Base-by-base conservation (phyloP, 345 rosid species). In the Ricinus communis region DNA sequence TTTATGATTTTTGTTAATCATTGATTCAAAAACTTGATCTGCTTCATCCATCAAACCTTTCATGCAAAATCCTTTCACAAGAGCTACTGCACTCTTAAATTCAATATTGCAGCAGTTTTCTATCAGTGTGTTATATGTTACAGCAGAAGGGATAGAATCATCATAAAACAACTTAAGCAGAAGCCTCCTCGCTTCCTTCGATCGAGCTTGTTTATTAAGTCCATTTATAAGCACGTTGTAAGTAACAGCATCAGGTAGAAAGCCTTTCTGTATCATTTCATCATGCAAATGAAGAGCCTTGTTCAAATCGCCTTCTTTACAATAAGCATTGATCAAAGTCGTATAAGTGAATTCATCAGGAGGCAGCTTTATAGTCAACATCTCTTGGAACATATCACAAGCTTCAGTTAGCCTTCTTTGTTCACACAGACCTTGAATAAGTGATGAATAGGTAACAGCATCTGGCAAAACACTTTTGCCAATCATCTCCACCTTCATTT, bases 11-110 rank as follows among this genome's bases (percentile, higher is more conserved):
- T 71, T 85, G 76, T 83, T 81, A 77, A 88, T 78, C 91, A 93
- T 88, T 4, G 88, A 88, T 70, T 87, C 81, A 62, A 89, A 85
- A 70, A 84, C 89, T 55, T 30, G 69, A 80, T 93, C 96, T 40
- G 98, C 98, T 81, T 93, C 96, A 1, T 74, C 68, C 91, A 91
- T 89, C 88, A 93, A 79, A 49, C 96, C 97, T 80, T 91, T 91
- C 96, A 88, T 86, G 68, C 98, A 93, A 73, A 93, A 91, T 22
- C 97, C 97, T 78, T 89, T 93, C 27, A 93, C 70, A 69, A 91
- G 96, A 52, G 91, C 90, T 6, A 82, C 85, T 24, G 49, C 89
- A 31, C 86, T 88, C 80, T 77, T 88, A 62, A 88, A 89, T 75
- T 88, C 94, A 41, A 68, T 74, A 76, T 76, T 85, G 49, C 83